Base-by-base conservation (phyloP, 192 early-diverging fungal species). In the Phlyctochytrium arcticum region DNA sequence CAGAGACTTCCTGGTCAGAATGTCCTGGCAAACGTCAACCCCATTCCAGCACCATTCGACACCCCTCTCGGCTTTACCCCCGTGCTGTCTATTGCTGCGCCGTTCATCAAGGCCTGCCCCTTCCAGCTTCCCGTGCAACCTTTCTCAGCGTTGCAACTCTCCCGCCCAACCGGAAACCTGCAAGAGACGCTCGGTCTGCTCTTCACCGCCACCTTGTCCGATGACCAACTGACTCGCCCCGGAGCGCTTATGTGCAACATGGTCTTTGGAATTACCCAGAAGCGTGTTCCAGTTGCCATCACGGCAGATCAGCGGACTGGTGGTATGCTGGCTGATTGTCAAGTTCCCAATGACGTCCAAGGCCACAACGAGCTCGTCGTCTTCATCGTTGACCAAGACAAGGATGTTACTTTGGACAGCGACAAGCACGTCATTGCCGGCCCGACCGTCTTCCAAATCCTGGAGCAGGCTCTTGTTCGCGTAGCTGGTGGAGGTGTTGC, bases 21-120 rank as follows among this genome's bases (percentile, higher is more conserved):
- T 3, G 51, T 57, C 53, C 21, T 31, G 5, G 15, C 32, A 17
- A 65, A 65, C 53, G 42, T 65, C 21, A 65, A 65, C 63, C 63
- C 63, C 3, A 56, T 56, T 29, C 75, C 80, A 9, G 70, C 72
- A 6, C 27, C 78, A 0, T 84, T 84, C 34, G 82, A 84, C 53
- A 74, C 74, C 6, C 76, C 80, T 0, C 67, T 84, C 30, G 69
- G 67, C 6, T 51, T 73, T 48, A 55, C 61, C 6, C 67, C 77
- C 30, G 54, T 83, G 10, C 19, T 83, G 19, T 72, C 80, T 10
- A 62, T 84, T 31, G 82, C 80, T 3, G 71, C 68, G 24, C 68
- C 69, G 23, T 74, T 84, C 50, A 76, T 84, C 63, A 51, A 59
- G 59, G 17, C 23, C 4, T 83, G 82, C 60, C 71, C 72, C 2